Base-by-base conservation (phyloP, 2,329 filamentous ascomycete species). In the Exophiala phaeomuriformis region DNA sequence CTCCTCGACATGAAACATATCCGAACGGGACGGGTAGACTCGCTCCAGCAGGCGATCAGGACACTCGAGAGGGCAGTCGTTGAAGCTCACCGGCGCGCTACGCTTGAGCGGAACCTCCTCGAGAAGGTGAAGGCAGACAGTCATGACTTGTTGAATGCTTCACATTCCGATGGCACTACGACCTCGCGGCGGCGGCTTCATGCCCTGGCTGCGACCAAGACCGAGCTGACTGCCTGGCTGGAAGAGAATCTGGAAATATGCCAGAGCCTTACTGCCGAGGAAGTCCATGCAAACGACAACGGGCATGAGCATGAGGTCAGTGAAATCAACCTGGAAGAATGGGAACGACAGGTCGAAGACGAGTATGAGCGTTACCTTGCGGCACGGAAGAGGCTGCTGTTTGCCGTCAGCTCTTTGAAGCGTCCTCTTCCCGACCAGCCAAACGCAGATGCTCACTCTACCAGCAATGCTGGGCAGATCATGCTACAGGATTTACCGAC, bases 31-130 rank as follows among this genome's bases (percentile, higher is more conserved):
- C 41, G 49, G 9, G 19, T 28, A 19, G 43, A 42, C 33, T 46
- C 32, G 3, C 36, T 59, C 4, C 42, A 6, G 8, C 36, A 36
- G 30, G 43, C 28, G 28, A n/a, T 59, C 8, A 48, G 54, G 27
- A 49, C 37, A 42, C 57, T 63, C 10, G 59, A 63, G 43, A 32
- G 57, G 32, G 61, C 57, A 12, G 44, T 63, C n/a, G 51, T 62
- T 9, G 46, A 51, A 32, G 58, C 59, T n/a, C 52, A 52, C 28
- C 47, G 51, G n/a, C 47, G 59, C 45, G 50, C 55, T 3, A 53
- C 44, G 42, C 43, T 32, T 2, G 51, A 59, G 31, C 47, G 48
- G 19, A 29, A 29, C 8, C 10, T 49, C 28, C 42, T 61, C 3
- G 46, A 56, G 1, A n/a, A 32, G 12, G 46, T 48, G 5, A 53